These are phyloP conservation scores for Colletotrichum coccodes DNA, from an alignment of 2,329 filamentous ascomycete species.

Conservation along the genomic window DNA sequence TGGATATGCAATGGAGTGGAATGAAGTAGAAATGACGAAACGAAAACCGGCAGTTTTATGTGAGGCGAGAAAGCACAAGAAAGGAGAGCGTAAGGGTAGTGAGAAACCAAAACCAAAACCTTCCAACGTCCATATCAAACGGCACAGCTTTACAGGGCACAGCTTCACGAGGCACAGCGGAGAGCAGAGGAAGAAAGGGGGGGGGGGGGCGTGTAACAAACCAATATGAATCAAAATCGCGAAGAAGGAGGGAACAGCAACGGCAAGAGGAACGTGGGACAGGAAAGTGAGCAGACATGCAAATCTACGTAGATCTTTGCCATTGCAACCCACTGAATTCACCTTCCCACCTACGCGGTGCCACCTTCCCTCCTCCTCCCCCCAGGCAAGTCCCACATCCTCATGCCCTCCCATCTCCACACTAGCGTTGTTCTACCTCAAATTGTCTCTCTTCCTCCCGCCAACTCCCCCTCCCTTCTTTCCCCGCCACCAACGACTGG, in stretches of 20 bases:
- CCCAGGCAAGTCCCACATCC: not conserved
- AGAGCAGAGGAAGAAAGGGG: not conserved
- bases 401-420: not conserved
- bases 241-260: not conserved
- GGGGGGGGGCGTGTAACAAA: not conserved
- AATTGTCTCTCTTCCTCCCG: not conserved
- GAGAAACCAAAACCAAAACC: not conserved
- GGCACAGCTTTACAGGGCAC: not conserved
- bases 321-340: not conserved
- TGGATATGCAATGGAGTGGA: not conserved
- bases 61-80: constrained; percentile 1
- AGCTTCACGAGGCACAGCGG: not conserved
- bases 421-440: not conserved
- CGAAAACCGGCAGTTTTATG: not conserved
- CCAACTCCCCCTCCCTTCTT: constrained; percentile 3
- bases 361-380: not conserved
- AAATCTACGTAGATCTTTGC: not conserved
- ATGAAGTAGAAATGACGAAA: constrained; percentile 3
- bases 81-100: not conserved
- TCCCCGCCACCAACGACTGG: constrained; percentile 16
- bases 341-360: too few relatives aligned
- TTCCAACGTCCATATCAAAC: not conserved
- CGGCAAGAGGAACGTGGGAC: not conserved
- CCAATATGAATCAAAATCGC: not conserved
- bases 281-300: not conserved